Evolutionary conservation across 441 rosid species (phyloP), one percentile per base, ranked within the genome.

Genomic region (Populus hybrid): DNA sequence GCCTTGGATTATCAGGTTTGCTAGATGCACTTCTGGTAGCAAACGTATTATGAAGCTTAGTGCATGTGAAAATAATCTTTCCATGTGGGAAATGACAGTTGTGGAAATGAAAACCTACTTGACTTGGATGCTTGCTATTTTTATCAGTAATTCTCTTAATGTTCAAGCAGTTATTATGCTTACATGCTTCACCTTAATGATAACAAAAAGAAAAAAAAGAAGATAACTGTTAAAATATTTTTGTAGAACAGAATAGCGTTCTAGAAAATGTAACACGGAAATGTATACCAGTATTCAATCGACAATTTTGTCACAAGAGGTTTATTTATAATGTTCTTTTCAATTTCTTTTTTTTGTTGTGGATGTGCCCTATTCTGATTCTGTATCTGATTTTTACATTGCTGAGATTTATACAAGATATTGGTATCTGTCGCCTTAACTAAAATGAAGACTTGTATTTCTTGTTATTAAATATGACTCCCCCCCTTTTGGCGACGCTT

Each of bases 1-100:
- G 79, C 87, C 53, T 84, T 90, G 83, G 80, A n/a, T 36, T 76
- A 85, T 81, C 99, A 92, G 98, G 97, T 92, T 71, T 81, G 81
- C 72, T 81, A 21, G 72, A 59, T 28, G 32, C 72, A 74, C 3
- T 73, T 80, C 28, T 67, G 42, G 28, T 24, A 36, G 30, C 42
- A 7, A 32, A n/a, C 24, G 16, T 24, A 40, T 42, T 34, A 24
- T 14, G 42, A 7, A 71, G n/a, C 16, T 23, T 6, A 0, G 8
- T 24, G 76, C 5, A 5, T 24, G 57, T 7, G 24, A 65, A 42
- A 6, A 28, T 71, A 70, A 24, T 40, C 11, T 11, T 75, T 78
- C 67, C 21, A 3, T 14, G 38, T 8, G 5, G 34, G 36, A 8
- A 9, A 10, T 36, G 36, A 21, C 12, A 69, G 57, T 10, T 14